Evolutionary conservation across 345 rosid species (phyloP), one percentile per base, ranked within the genome.

Genomic region (Eucalyptus virginea): DNA sequence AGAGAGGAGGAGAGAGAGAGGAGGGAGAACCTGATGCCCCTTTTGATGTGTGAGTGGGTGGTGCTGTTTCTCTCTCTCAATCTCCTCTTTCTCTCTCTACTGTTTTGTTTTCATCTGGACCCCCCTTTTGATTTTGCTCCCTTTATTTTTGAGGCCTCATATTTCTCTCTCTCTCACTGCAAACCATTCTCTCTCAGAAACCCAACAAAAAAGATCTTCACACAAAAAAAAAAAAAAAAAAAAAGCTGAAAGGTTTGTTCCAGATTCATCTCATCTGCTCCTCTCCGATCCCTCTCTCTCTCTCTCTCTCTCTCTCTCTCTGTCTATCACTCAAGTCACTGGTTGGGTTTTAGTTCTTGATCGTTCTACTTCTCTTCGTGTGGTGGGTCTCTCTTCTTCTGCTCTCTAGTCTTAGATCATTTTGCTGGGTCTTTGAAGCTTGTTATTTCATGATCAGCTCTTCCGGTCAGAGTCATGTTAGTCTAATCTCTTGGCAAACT

Each of bases 21-120:
- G 34, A 6, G 51, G 89, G 32, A 89, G 95, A 93, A 92, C 94
- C 93, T 89, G 96, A 93, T 95, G 93, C 95, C 93, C 88, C 92
- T 93, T 92, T 92, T 94, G 95, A 95, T 94, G 97, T 91, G 93
- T 88, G 90, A 93, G 95, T 95, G 97, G 94, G 94, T 94, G 96
- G 94, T 93, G 93, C 91, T 93, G 91, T 90, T 48, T 60, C 89
- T 89, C 89, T 86, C 89, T 88, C 85, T 88, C 69, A 11, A 13
- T 62, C 88, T 48, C 81, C 88, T 88, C 85, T 87, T 86, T 48
- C 87, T 81, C 81, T 56, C 81, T 26, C 56, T 52, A 62, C 54
- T 45, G 69, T 80, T 45, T 50, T 86, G 60, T 88, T 89, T 86
- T 86, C 88, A 54, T 50, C 67, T 85, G 30, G 60, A 19, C 85